These are phyloP conservation scores for Talaromyces albobiverticillius DNA, from an alignment of 2,329 filamentous ascomycete genomes.

Conservation along the genomic window DNA sequence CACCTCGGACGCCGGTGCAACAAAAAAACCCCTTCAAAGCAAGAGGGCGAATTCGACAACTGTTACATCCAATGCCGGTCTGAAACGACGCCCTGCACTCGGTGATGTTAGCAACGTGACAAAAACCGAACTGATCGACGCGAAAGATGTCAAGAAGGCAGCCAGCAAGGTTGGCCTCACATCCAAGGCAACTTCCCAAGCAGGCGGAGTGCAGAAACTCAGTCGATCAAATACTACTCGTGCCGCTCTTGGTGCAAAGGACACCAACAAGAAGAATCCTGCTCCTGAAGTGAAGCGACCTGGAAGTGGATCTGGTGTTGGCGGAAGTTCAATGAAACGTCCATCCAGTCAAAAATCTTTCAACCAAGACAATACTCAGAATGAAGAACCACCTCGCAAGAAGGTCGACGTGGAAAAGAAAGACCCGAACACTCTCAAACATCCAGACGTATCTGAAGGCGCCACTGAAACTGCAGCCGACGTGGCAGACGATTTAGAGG, in stretches of 20 bases:
- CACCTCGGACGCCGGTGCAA: constrained; percentile 56
- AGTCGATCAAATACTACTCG: constrained; percentile 60
- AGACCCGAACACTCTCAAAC: constrained; percentile 30
- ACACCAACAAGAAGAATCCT: constrained; percentile 61
- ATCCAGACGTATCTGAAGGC: constrained; percentile 29
- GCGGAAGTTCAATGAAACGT: constrained; percentile 67
- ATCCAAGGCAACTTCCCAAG: constrained; percentile 73
- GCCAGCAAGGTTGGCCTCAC: constrained; percentile 62
- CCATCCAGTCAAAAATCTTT: constrained; percentile 52
- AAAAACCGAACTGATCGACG: constrained; percentile 61
- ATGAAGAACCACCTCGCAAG: constrained; percentile 66
- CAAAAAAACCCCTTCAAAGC: constrained; percentile 64
- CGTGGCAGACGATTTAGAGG: constrained; percentile 37
- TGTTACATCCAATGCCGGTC: constrained; percentile 42
- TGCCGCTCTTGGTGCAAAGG: constrained; percentile 63
- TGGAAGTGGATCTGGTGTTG: constrained; percentile 67
- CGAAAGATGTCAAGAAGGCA: constrained; percentile 71
- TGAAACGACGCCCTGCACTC: constrained; percentile 76
- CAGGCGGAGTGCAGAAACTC: constrained; percentile 77
- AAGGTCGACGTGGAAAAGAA: constrained; percentile 59
- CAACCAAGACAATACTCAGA: constrained; percentile 56
- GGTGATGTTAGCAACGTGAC: constrained; percentile 94
- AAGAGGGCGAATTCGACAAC: constrained; percentile 60
- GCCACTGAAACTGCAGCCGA: constrained; percentile 30
- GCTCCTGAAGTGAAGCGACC: constrained; percentile 65